Evolutionary conservation across 2,329 filamentous ascomycete species (phyloP), one percentile per base, ranked within the genome.

Genomic region (Fusarium nisikadoi): DNA sequence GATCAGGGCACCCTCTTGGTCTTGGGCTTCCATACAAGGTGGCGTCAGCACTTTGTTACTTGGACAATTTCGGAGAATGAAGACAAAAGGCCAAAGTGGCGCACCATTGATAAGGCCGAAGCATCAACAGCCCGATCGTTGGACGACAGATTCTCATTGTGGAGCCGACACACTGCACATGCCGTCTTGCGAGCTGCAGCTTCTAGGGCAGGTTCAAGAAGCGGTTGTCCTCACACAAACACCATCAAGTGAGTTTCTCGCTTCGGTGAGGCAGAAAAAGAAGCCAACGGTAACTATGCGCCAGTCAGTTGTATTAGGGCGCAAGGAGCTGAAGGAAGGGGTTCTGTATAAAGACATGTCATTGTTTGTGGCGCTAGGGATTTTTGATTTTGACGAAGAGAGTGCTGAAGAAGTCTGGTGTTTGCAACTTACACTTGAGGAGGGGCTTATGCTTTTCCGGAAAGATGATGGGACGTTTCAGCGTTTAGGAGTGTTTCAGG

Each of bases 1-100:
- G 0, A 46, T 69, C 8, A 47, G 60, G 6, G 68, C 68, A 3
- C 68, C 65, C 13, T 69, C 68, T 3, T 70, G 68, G 65, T 65
- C 68, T 3, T 70, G 68, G 68, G 68, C 65, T 29, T 45, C 68
- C 8, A 53, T 69, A 1, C 49, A 70, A 57, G 68, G 68, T 7
- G 20, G 35, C 1, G 50, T 65, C 33, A 46, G 46, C 3, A 41
- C 42, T 14, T 16, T 61, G 2, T 1, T 9, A 12, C 29, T 45
- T 2, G 17, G 10, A 3, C 41, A 43, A 12, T 54, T 55, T 16
- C 55, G 45, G 8, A 42, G 43, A 8, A 65, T 42, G 47, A 39
- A 41, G 16, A 31, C 12, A 5, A 20, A 56, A 5, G 20, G 6
- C 5, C 41, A 54, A 2, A 35, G 16, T 1, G 39, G 43, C 14